Evolutionary conservation across 2,329 filamentous ascomycete genomes (phyloP), one percentile per base, ranked within the genome.

Genomic region (Xylaria hypoxylon): DNA sequence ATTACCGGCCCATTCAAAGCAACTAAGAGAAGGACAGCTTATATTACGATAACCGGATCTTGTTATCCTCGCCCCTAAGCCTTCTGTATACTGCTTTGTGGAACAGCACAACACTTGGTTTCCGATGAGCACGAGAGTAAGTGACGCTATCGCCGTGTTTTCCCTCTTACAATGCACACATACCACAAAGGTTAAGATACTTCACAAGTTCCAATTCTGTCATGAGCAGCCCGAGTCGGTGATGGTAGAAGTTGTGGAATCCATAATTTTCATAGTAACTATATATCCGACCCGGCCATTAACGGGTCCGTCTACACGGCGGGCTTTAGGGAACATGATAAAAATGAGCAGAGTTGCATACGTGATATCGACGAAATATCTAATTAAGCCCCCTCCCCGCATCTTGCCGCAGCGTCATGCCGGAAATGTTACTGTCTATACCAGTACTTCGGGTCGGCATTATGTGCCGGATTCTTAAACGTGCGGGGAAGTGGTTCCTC

Each of bases 401-500:
- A 42, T 55, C 45, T 24, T 42, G 7, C 11, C 35, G 47, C 40
- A 53, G 22, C 59, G 55, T 22, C 22, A 48, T 35, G 22, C 59
- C 45, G 5, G 35, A 40, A 42, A 45, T 48, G 13, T 15, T 26
- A 17, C 24, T n/a, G 5, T 47, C n/a, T n/a, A n/a, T n/a, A n/a
- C 38, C 28, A 22, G 19, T 45, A 7, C 35, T 47, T 44, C 44
- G 38, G 47, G 15, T 38, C 45, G 57, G 45, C 51, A 55, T 64
- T 33, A 68, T 65, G 38, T 65, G 65, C 65, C 65, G 65, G 58
- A 15, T 33, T 24, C 15, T 15, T 28, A 45, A 57, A 53, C 42
- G 58, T 65, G 66, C 66, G 66, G 66, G 62, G 66, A 68, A 68
- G 62, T 35, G 26, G 6, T 6, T 44, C 17, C 28, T 24, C 61